These are phyloP conservation scores for Suillus decipiens DNA, from an alignment of 768 basidiomycete genomes.

Conservation along the genomic window DNA sequence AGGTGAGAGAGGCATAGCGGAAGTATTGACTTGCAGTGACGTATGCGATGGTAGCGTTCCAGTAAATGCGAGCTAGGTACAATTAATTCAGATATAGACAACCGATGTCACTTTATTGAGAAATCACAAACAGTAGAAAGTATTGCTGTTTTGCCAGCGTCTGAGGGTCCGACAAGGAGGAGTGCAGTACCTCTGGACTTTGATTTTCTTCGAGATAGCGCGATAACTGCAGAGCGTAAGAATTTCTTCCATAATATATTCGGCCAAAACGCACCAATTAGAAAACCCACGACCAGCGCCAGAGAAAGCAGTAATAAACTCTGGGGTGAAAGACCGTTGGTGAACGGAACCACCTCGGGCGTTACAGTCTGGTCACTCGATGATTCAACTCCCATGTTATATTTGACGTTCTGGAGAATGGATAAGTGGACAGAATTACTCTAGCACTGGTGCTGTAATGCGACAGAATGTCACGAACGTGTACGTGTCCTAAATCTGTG, in stretches of 20 bases:
- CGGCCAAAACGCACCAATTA: constrained; percentile 40
- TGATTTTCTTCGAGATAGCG: constrained; percentile 45
- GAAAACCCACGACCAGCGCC: constrained; percentile 41
- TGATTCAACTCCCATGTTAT: constrained; percentile 18
- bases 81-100: constrained; percentile 12
- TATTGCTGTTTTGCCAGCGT: constrained; percentile 82
- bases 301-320: constrained; percentile 45
- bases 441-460: neutral
- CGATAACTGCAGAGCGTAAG: constrained; percentile 29
- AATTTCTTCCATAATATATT: neutral
- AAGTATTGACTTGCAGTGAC: constrained; percentile 73
- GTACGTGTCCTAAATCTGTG: neutral
- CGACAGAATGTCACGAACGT: neutral
- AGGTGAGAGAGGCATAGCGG: constrained; percentile 43
- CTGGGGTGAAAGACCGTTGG: constrained; percentile 39
- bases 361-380: constrained; percentile 13
- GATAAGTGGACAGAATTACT: neutral
- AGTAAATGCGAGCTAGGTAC: constrained; percentile 60
- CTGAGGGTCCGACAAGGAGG: constrained; percentile 74
- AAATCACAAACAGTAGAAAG: constrained; percentile 58
- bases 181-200: constrained; percentile 57
- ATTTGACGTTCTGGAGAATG: neutral
- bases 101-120: constrained; percentile 9
- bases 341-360: constrained; percentile 40
- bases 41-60: constrained; percentile 69